These are phyloP conservation scores for Chytridiales sp. DNA, from an alignment of 371 early-diverging fungal genomes.

Conservation along the genomic window DNA sequence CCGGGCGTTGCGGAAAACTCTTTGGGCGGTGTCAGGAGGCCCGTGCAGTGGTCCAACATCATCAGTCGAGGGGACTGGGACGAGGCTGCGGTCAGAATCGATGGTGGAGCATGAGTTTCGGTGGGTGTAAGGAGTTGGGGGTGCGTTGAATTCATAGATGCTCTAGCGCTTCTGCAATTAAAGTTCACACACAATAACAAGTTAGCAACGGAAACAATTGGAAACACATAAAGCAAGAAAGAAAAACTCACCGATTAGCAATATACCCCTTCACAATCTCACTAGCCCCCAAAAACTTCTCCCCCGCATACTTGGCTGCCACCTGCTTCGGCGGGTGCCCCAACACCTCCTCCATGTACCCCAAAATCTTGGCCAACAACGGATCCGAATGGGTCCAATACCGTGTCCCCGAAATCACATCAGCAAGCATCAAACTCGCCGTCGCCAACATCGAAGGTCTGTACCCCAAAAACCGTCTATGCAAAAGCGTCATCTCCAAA, in stretches of 20 bases:
- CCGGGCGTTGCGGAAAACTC: too few relatives aligned
- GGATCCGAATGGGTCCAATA: constrained; percentile 5
- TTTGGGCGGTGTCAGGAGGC: constrained; percentile 23
- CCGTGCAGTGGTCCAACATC: background rate
- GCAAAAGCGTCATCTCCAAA: constrained; percentile 53
- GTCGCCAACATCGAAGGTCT: constrained; percentile 48
- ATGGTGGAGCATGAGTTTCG: too few relatives aligned
- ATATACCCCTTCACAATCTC: background rate
- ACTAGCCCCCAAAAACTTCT: constrained; percentile 20
- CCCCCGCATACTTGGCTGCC: constrained; percentile 12
- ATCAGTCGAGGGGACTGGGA: too few relatives aligned
- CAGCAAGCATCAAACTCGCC: constrained; percentile 35
- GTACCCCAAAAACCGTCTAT: constrained; percentile 44
- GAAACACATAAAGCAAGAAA: background rate
- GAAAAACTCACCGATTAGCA: constrained; percentile 7
- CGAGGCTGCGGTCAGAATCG: too few relatives aligned
- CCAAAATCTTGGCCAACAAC: constrained; percentile 1
- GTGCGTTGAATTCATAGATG: too few relatives aligned
- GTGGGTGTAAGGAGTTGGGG: too few relatives aligned
- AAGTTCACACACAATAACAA: too few relatives aligned
- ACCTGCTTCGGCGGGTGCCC: constrained; percentile 20
- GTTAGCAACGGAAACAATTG: too few relatives aligned
- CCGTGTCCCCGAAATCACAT: constrained; percentile 7
- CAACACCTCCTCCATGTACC: constrained; percentile 14
- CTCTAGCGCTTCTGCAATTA: too few relatives aligned